Evolutionary conservation across 148 eudicot species (phyloP).

Genomic region (Linanthus parryae): DNA sequence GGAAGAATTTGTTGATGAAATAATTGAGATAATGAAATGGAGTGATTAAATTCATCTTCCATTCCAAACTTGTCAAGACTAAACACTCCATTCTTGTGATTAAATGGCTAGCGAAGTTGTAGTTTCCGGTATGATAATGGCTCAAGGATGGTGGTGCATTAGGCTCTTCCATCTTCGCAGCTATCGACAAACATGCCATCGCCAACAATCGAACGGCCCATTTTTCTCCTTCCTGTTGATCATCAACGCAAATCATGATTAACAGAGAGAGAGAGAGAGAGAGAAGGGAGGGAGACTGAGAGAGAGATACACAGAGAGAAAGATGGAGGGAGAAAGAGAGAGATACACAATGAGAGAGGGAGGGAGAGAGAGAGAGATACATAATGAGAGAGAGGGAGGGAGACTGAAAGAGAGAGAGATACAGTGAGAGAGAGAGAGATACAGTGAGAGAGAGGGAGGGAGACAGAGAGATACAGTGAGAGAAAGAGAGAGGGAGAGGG

Average conservation of each 20-base stretch:
- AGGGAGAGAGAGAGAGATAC: too few relatives aligned
- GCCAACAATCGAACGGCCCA: constrained; percentile 38
- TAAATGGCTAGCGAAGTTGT: constrained; percentile 26
- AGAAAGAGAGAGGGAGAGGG: too few relatives aligned
- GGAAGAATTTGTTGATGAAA: constrained; percentile 22
- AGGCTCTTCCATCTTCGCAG: constrained; percentile 52
- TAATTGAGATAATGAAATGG: constrained; percentile 34
- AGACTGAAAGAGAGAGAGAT: too few relatives aligned
- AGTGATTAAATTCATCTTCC: constrained; percentile 42
- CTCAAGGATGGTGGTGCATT: constrained; percentile 24
- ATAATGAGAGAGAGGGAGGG: too few relatives aligned
- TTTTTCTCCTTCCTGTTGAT: constrained; percentile 20
- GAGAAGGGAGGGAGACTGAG: too few relatives aligned
- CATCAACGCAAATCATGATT: not conserved
- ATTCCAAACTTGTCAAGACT: constrained; percentile 43
- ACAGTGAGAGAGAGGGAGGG: too few relatives aligned
- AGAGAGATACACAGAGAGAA: too few relatives aligned
- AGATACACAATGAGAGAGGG: too few relatives aligned
- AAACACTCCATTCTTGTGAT: constrained; percentile 57
- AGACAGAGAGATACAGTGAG: too few relatives aligned
- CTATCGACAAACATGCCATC: constrained; percentile 40
- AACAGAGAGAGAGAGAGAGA: too few relatives aligned
- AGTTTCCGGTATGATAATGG: constrained; percentile 16
- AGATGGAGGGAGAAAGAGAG: too few relatives aligned
- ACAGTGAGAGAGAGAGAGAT: too few relatives aligned